Base-by-base conservation (phyloP, 768 basidiomycete genomes). In the Podaxis sp. region DNA sequence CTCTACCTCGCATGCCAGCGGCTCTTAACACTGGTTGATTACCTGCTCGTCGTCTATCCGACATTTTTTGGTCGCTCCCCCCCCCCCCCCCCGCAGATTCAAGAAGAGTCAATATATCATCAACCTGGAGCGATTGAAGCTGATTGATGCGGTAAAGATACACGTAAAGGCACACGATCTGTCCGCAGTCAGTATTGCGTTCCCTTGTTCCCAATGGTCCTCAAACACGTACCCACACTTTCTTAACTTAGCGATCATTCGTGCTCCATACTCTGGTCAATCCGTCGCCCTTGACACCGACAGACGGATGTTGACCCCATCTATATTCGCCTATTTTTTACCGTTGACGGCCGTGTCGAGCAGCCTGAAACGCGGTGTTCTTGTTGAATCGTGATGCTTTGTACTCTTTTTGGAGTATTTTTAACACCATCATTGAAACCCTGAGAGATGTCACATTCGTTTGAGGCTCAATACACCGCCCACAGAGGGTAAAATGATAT, bases 61-160 rank as follows among this genome's bases (percentile, higher is more conserved):
- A 23, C 48, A 48, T 51, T 65, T 52, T 52, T 36, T 38, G 40
- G 58, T 53, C 38, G 51, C 51, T 40, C 47, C 61, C 61, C 59
- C 23, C 21, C 38, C 50, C 51, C 36, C 47, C 61, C 61, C 59
- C 23, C 21, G 55, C 66, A 85, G 84, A 84, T 85, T 50, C 84
- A 85, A 67, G 82, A 82, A 64, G 84, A 85, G 63, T 85, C 83
- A 23, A 59, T 66, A 18, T 76, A 74, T 71, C 73, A 77, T 64
- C 74, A 75, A 64, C 58, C 67, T 38, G 62, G 57, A 23, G 50
- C 61, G 37, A 44, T 40, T 40, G 35, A 25, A 37, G 47, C 38
- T 21, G 57, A 57, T 14, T 57, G 57, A 57, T 57, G 47, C 36
- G 23, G 25, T 48, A 52, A 57, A 57, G 50, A 51, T 51, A 32